These are phyloP conservation scores for Picochlorum costavermella DNA, from an alignment of 139 green algal species.

Conservation along the genomic window DNA sequence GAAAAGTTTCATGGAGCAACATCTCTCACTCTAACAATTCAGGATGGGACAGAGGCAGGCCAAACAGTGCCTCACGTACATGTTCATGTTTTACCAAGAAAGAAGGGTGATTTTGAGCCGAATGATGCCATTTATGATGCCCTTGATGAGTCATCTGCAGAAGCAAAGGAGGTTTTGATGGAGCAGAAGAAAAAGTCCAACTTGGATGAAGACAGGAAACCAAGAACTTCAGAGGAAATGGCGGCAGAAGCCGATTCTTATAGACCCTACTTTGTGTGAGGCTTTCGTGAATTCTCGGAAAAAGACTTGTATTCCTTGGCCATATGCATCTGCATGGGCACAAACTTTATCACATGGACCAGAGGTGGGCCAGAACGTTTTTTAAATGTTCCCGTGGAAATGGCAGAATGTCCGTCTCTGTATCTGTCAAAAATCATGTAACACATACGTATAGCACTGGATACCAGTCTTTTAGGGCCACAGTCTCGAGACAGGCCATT, in stretches of 20 bases:
- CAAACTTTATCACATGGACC: too few relatives aligned
- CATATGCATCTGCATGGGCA: too few relatives aligned
- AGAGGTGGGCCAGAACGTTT: too few relatives aligned
- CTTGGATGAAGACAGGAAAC: slow-evolving; percentile 57
- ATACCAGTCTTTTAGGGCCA: too few relatives aligned
- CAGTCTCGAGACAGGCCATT: too few relatives aligned
- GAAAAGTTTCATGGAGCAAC: slow-evolving; percentile 52
- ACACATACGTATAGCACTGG: too few relatives aligned
- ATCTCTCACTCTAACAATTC: slow-evolving; percentile 76
- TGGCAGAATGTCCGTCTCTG: too few relatives aligned
- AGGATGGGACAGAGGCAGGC: slow-evolving; percentile 68
- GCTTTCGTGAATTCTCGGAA: background rate
- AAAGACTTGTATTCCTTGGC: too few relatives aligned
- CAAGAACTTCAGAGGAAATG: slow-evolving; percentile 73
- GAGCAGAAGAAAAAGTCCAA: slow-evolving; percentile 46
- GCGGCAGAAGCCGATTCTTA: slow-evolving; percentile 63
- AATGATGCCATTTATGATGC: slow-evolving; percentile 91
- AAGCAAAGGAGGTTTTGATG: background rate
- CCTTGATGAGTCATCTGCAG: slow-evolving; percentile 39
- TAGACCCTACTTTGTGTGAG: background rate
- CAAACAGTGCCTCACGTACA: slow-evolving; percentile 96
- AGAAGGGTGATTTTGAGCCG: slow-evolving; percentile 68
- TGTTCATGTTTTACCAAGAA: slow-evolving; percentile 88
- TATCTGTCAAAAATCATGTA: too few relatives aligned
- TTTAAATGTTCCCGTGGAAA: too few relatives aligned